A percentile compares a stretch with the other conserved stretches of the same genome.
Evolutionary conservation across 2,329 filamentous ascomycete species (phyloP).

Genomic region (Fusarium papillatum): DNA sequence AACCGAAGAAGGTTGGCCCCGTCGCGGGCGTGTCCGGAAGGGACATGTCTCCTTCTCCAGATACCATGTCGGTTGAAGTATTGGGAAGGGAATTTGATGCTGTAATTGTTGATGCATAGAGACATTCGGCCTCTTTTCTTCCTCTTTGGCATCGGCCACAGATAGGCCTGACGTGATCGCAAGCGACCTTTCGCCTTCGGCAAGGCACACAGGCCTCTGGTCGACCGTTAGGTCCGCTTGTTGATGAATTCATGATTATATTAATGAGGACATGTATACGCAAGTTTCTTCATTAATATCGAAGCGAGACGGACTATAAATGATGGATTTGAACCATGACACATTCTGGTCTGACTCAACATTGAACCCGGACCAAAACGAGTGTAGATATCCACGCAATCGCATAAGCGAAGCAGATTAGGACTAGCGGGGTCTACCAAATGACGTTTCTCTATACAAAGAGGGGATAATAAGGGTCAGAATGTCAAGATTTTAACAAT

Average conservation of each 20-base stretch:
- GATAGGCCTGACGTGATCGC: constrained; percentile 52
- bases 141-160: constrained; percentile 49
- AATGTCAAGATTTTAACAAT: neutral
- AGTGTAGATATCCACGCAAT: neutral
- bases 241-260: neutral
- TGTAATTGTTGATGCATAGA: constrained; percentile 3
- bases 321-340: neutral
- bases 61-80: neutral
- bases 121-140: constrained; percentile 9
- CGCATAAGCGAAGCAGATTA: neutral
- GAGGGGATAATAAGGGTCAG: neutral
- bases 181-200: constrained; percentile 39
- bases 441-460: neutral
- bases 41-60: neutral
- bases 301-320: neutral
- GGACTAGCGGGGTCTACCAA: neutral
- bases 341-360: neutral
- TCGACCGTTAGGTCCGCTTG: neutral
- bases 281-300: neutral
- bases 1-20: neutral
- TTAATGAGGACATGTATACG: neutral
- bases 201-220: constrained; percentile 9
- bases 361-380: neutral
- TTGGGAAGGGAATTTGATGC: neutral
- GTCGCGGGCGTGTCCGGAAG: neutral